phyloP scores from a whole-genome alignment of 495 filamentous ascomycete species.

The Usnea hakonensis region DNA sequence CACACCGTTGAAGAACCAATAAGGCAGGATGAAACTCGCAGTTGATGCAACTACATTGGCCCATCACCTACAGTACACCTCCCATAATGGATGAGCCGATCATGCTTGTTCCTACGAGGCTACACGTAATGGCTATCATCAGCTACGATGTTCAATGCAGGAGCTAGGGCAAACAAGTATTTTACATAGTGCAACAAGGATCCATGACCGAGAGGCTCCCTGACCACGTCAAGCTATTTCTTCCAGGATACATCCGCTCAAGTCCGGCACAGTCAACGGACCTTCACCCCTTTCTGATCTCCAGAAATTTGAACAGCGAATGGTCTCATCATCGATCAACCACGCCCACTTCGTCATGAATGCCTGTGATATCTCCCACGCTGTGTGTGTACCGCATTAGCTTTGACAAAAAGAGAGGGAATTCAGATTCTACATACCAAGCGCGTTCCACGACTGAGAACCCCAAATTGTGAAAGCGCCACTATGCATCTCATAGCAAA shows the following conservation, averaged over 20 bases:
- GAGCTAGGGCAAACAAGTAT: too few relatives aligned
- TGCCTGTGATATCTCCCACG: constrained; percentile 17
- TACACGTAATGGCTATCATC: too few relatives aligned
- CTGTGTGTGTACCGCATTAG: background rate
- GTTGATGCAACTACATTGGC: background rate
- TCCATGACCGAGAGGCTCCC: background rate
- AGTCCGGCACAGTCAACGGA: constrained; percentile 9
- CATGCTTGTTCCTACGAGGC: background rate
- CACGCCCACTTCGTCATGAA: constrained; percentile 16
- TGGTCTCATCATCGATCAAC: constrained; percentile 8
- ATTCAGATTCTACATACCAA: background rate
- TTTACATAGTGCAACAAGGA: too few relatives aligned
- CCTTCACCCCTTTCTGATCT: constrained; percentile 15
- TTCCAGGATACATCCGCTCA: background rate
- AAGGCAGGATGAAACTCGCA: background rate
- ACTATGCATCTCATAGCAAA: constrained; percentile 16
- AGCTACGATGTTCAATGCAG: background rate
- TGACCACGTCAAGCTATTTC: background rate
- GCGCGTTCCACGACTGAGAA: constrained; percentile 10
- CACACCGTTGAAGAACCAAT: background rate
- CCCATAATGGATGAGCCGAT: background rate
- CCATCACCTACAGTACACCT: too few relatives aligned
- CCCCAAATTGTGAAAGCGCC: constrained; percentile 16
- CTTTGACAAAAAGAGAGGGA: background rate
- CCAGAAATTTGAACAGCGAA: constrained; percentile 20